Percentiles rank a stretch among this genome's conserved stretches.
phyloP scores from a whole-genome alignment of 23 red algal species.

The Chondrus crispus region DNA sequence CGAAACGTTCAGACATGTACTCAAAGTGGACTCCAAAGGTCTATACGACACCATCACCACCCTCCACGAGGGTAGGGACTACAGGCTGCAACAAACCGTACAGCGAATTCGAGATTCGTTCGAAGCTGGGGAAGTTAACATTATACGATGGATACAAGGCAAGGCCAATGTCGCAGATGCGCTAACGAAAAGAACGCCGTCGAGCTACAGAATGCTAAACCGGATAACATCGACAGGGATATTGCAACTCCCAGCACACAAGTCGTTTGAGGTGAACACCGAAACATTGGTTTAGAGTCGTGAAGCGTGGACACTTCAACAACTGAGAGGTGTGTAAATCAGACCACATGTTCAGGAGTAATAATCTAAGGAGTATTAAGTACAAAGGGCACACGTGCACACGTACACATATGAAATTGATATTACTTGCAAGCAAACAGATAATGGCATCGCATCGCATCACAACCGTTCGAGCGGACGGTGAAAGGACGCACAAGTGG shows the following conservation, averaged over 20 bases:
- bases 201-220: background rate
- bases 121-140: background rate
- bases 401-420: too few relatives aligned
- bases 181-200: background rate
- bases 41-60: background rate
- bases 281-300: too few relatives aligned
- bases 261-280: background rate
- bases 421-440: too few relatives aligned
- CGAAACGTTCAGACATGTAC: background rate
- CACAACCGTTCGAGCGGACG: too few relatives aligned
- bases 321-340: too few relatives aligned
- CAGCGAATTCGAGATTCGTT: conserved; percentile 6
- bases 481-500: too few relatives aligned
- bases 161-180: background rate
- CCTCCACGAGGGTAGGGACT: background rate
- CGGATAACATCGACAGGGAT: background rate
- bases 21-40: background rate
- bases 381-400: too few relatives aligned
- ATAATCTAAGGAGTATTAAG: too few relatives aligned
- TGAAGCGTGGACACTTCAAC: too few relatives aligned
- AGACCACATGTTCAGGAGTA: too few relatives aligned
- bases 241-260: background rate
- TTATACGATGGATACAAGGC: background rate
- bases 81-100: background rate
- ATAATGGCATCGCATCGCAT: too few relatives aligned